These are phyloP conservation scores for Colletotrichum tabaci DNA, from an alignment of 2,329 filamentous ascomycete genomes.

Conservation along the genomic window DNA sequence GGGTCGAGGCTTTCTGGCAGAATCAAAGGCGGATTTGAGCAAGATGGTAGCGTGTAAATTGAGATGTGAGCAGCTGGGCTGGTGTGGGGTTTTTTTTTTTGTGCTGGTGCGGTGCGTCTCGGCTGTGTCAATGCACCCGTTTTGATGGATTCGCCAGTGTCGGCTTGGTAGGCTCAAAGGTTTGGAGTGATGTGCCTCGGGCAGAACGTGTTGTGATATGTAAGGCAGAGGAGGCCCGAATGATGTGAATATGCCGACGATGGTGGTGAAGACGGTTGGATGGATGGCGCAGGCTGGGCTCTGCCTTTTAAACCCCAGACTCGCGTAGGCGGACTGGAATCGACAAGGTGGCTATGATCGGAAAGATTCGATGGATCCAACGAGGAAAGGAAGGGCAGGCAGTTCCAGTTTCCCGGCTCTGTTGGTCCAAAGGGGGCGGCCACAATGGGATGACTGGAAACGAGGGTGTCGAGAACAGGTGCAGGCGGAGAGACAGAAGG, in stretches of 20 bases:
- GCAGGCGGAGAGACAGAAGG: neutral
- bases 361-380: constrained; percentile 27
- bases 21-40: constrained; percentile 37
- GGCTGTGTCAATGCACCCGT: neutral
- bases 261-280: constrained; percentile 3
- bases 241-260: neutral
- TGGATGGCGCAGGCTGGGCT: constrained; percentile 22
- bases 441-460: neutral
- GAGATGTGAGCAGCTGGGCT: constrained; percentile 17
- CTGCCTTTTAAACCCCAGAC: constrained; percentile 30
- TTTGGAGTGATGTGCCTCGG: neutral
- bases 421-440: neutral
- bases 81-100: neutral
- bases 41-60: constrained; percentile 29
- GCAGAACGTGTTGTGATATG: neutral
- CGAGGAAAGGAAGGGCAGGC: constrained; percentile 4
- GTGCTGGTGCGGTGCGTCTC: neutral
- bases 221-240: neutral
- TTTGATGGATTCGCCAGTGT: neutral
- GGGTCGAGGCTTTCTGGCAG: constrained; percentile 39
- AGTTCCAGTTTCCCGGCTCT: constrained; percentile 4
- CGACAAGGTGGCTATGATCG: constrained; percentile 12
- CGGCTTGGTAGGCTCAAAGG: neutral
- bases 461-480: neutral
- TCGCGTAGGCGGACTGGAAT: constrained; percentile 7